phyloP scores from a whole-genome alignment of 2,329 filamentous ascomycete genomes.

The Pseudogymnoascus destructans region DNA sequence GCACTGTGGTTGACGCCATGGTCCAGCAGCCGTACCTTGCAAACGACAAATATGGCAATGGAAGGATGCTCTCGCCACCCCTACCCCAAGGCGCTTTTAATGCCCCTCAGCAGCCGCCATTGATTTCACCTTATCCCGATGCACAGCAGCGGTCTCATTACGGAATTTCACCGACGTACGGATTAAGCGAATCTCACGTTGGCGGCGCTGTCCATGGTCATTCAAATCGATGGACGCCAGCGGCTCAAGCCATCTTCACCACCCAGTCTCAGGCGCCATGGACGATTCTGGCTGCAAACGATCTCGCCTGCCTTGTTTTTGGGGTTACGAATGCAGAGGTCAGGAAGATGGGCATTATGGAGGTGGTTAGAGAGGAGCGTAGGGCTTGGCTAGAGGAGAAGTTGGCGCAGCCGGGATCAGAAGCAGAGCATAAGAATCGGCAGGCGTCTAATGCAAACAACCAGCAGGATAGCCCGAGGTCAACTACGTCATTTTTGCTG shows the following conservation, averaged over 20 bases:
- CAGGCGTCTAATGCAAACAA: slow-evolving; percentile 16
- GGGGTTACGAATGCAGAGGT: slow-evolving; percentile 97
- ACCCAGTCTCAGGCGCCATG: slow-evolving; percentile 84
- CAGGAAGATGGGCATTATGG: slow-evolving; percentile 83
- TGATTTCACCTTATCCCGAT: slow-evolving; percentile 33
- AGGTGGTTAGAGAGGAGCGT: slow-evolving; percentile 84
- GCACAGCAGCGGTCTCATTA: slow-evolving; percentile 23
- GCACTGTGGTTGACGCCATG: slow-evolving; percentile 73
- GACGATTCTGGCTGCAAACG: slow-evolving; percentile 94
- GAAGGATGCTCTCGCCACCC: slow-evolving; percentile 31
- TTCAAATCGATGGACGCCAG: slow-evolving; percentile 77
- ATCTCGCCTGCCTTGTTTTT: slow-evolving; percentile 93
- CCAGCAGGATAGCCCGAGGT: slow-evolving; percentile 22
- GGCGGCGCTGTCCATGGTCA: slow-evolving; percentile 63
- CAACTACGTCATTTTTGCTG: slow-evolving; percentile 47
- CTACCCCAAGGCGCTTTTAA: slow-evolving; percentile 24
- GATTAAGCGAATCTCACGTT: slow-evolving; percentile 26
- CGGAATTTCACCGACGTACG: slow-evolving; percentile 24
- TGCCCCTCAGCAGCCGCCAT: slow-evolving; percentile 28
- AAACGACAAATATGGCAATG: slow-evolving; percentile 20
- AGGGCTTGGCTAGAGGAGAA: slow-evolving; percentile 83
- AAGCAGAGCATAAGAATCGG: slow-evolving; percentile 14
- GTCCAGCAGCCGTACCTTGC: slow-evolving; percentile 51
- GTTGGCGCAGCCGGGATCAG: slow-evolving; percentile 48
- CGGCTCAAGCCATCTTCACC: slow-evolving; percentile 92